Conservation (phyloP, 108 stramenopile species). For the Nannochloropsis gaditana region DNA sequence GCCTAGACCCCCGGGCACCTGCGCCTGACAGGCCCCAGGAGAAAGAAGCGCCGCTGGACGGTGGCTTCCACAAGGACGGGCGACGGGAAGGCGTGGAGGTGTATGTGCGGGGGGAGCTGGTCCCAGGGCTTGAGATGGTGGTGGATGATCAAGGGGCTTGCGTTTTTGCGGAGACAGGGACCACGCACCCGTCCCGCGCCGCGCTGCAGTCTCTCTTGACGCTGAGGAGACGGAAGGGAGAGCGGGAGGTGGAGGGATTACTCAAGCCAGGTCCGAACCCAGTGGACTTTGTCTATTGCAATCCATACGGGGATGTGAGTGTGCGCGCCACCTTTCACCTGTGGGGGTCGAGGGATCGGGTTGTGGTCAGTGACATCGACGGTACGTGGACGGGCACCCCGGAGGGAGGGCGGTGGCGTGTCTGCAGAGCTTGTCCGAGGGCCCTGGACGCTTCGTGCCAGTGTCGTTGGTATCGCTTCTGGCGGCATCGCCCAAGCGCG, state of each 20-base stretch:
- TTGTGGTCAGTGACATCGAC: background rate
- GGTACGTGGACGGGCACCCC: background rate
- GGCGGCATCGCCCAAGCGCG: too few species aligned
- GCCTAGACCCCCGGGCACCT: background rate
- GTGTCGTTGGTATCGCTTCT: too few species aligned
- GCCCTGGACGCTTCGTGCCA: too few species aligned
- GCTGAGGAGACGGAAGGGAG: background rate
- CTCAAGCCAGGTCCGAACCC: background rate
- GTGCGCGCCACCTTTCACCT: background rate
- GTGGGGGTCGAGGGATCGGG: background rate
- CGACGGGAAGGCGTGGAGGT: constrained; percentile 10
- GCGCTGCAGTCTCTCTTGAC: background rate
- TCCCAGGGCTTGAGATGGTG: background rate
- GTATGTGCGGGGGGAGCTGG: background rate
- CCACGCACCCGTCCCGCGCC: background rate
- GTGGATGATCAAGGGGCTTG: background rate
- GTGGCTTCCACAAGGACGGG: background rate
- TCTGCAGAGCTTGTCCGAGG: too few species aligned
- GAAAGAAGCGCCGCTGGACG: background rate
- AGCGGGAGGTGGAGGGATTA: background rate
- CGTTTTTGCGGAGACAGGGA: background rate
- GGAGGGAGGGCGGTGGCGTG: too few species aligned
- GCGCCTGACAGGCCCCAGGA: background rate
- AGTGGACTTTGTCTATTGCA: background rate
- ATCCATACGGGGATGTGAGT: background rate